Base-by-base conservation (phyloP, 2,329 filamentous ascomycete genomes). In the Fusarium oligoseptatum region DNA sequence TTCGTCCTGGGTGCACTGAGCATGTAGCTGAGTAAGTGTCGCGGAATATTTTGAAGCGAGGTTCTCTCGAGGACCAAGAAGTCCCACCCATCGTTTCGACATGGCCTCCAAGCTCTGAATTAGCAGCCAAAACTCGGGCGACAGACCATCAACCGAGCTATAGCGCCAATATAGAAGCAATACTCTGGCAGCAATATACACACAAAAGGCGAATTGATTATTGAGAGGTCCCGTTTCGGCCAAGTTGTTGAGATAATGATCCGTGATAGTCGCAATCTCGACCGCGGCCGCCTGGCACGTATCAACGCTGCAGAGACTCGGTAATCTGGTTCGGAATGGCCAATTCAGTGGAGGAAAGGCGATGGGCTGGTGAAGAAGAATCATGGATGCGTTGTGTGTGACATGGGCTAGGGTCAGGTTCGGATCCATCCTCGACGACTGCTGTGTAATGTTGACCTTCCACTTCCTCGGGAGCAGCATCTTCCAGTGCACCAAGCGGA, bases 341-440 rank as follows among this genome's bases (percentile, higher is more conserved):
- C 83, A 85, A 3, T 82, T 75, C 0, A 76, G 36, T 0, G 79
- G 78, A 0, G 84, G 84, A 70, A 83, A 87, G 1, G 85, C 85
- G 27, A 87, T 85, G 9, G 79, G 77, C 64, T 87, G 85, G 67
- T 87, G 85, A 2, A 87, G 79, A 3, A 87, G 80, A 27, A 87
- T 85, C 77, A 86, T 86, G 6, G 84, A 84, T 4, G 85, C 81
- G 63, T 87, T 87, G 66, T 87, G 85, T 2, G 84, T 87, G 20
- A 86, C 80, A 65, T 87, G 86, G 1, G 85, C 85, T 9, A 87
- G 74, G 0, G 85, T 87, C 17, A 87, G 77, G 63, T 87, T 87
- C 0, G 85, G 85, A 63, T 87, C 85, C 83, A 87, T 86, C 11
- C 66, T 39, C 1, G 66, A 66, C 9, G 70, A 67, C 5, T 70